Base-by-base conservation (phyloP, 2,329 filamentous ascomycete species). In the Neonectria magnoliae region DNA sequence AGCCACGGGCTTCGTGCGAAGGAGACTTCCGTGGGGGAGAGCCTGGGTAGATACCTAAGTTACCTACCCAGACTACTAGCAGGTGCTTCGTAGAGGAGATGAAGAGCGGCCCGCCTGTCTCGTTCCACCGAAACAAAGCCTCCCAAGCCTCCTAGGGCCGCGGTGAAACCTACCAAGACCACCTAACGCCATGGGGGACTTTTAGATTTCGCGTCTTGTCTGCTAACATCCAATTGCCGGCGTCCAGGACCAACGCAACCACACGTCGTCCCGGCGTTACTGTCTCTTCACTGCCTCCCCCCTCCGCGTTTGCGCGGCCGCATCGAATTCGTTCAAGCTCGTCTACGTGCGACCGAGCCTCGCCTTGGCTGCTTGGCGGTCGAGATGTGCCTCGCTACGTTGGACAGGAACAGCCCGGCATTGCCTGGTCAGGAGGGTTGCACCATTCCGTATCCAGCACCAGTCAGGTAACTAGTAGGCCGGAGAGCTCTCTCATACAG, bases 271-370 rank as follows among this genome's bases (percentile, higher is more conserved):
- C 42, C 10, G 41, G 41, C 57, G 50, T 55, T 50, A 58, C 36
- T 18, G 25, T 22, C 42, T 20, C 18, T 22, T 25, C 42, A 18
- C 48, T 54, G 33, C 27, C 50, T 33, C 55, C 25, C 25, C n/a
- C 25, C 25, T 33, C 36, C 61, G 55, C 55, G 61, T 45, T 51
- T 56, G 44, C 50, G 51, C 51, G 50, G 50, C 50, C 22, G 48
- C 48, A 47, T 54, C 47, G 5, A 47, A 47, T 42, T 48, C 55
- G 38, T 22, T 45, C 50, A 44, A 27, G 61, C 56, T 59, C 45
- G 56, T 56, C 47, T 58, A 58, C 36, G 47, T 53, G 55, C 41
- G 27, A 50, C 55, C n/a, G 51, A 48, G 56, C 44, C 51, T 59
- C 44, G 41, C 20, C 22, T 33, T 29, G n/a, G 31, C 41, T 53